These are phyloP conservation scores for Candida verbasci DNA, from an alignment of 805 yeast species.

Conservation along the genomic window DNA sequence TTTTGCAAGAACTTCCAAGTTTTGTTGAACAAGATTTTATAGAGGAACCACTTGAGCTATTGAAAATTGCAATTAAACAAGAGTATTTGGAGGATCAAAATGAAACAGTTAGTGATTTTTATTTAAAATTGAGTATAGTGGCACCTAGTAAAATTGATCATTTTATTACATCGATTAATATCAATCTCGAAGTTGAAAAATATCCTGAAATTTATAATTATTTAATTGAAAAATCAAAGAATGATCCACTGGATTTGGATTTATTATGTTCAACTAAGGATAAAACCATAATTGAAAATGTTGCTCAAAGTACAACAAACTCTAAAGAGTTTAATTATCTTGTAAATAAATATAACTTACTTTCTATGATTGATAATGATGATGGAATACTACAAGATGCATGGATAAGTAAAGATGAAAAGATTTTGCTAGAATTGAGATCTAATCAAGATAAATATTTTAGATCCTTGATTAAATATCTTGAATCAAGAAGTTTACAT, in stretches of 20 bases:
- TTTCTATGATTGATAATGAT: constrained; percentile 1
- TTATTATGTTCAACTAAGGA: constrained; percentile 4
- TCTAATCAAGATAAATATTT: constrained; percentile 6
- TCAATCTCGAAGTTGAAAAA: constrained; percentile 10
- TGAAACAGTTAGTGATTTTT: constrained; percentile 31
- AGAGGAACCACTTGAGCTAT: constrained; percentile 16
- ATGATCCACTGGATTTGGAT: constrained; percentile 6
- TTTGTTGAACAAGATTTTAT: constrained; percentile 24
- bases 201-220: constrained; percentile 24
- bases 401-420: constrained; percentile 12
- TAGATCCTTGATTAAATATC: constrained; percentile 11
- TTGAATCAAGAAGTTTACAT: constrained; percentile 10
- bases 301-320: neutral
- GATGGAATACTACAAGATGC: constrained; percentile 9
- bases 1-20: constrained; percentile 16
- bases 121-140: constrained; percentile 22
- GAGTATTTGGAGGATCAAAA: constrained; percentile 15
- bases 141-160: constrained; percentile 5
- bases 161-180: neutral
- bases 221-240: constrained; percentile 26
- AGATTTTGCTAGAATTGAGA: constrained; percentile 8
- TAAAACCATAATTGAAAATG: constrained; percentile 3
- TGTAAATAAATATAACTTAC: constrained; percentile 2
- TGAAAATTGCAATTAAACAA: constrained; percentile 18
- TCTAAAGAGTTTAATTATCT: constrained; percentile 4